phyloP scores from a whole-genome alignment of 305 asterid species.

The Stenogyne calaminthoides region DNA sequence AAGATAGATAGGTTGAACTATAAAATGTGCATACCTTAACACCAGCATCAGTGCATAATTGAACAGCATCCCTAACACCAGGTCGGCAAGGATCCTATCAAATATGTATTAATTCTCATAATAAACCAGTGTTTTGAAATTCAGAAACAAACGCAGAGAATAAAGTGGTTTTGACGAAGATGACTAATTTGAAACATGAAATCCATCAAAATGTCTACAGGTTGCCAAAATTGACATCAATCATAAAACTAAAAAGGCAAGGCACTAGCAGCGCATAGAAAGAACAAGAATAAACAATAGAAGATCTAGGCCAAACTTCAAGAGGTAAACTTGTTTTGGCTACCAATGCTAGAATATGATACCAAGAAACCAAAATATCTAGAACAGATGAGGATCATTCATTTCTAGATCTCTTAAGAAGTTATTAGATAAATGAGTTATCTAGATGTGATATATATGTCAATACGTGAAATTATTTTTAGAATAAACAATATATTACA shows the following conservation, averaged over 20 bases:
- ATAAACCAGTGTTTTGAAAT: conserved; percentile 11
- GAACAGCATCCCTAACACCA: conserved; percentile 84
- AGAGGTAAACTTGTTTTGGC: conserved; percentile 5
- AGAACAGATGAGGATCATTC: neutral
- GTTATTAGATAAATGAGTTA: neutral
- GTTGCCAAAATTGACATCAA: neutral
- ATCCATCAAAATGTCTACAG: neutral
- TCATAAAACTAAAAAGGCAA: neutral
- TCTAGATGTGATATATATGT: neutral
- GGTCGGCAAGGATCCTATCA: conserved; percentile 96
- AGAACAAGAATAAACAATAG: neutral
- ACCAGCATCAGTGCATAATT: conserved; percentile 77
- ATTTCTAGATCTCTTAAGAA: conserved; percentile 6
- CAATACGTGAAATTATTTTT: no score
- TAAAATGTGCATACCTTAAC: conserved; percentile 65
- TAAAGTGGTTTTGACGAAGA: neutral
- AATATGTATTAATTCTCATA: conserved; percentile 27
- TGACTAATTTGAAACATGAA: neutral
- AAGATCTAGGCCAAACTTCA: neutral
- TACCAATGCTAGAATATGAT: neutral
- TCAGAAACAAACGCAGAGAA: neutral
- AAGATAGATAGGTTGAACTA: neutral
- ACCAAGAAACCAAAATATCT: conserved; percentile 13
- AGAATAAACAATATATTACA: neutral
- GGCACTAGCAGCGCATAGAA: neutral